These are phyloP conservation scores for Torulaspora gathmanii DNA, from an alignment of 805 yeast genomes.

Conservation along the genomic window DNA sequence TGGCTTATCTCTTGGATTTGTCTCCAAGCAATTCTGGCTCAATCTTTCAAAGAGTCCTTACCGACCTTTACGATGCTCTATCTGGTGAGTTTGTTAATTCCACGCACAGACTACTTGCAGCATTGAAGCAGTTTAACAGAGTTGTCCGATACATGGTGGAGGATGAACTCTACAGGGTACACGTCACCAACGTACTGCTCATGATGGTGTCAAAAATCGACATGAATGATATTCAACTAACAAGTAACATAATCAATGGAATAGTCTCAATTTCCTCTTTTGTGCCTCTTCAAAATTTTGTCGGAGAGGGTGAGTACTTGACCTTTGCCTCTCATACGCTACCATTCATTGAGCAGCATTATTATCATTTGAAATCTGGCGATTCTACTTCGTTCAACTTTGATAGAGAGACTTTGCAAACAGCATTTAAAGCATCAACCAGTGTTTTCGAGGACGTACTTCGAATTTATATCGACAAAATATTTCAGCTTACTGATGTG, in stretches of 20 bases:
- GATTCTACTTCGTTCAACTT: constrained; percentile 34
- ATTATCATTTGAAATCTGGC: constrained; percentile 44
- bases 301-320: constrained; percentile 37
- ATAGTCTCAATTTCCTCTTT: constrained; percentile 67
- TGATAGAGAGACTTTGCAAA: constrained; percentile 45
- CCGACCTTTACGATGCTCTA: constrained; percentile 75
- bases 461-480: constrained; percentile 49
- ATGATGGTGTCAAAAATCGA: constrained; percentile 79
- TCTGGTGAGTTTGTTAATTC: constrained; percentile 60
- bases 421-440: constrained; percentile 68
- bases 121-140: constrained; percentile 62
- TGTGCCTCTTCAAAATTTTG: constrained; percentile 65
- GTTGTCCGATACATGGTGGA: constrained; percentile 62
- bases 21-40: constrained; percentile 41
- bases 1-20: constrained; percentile 61
- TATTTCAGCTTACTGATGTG: constrained; percentile 59
- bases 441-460: constrained; percentile 61
- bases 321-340: constrained; percentile 39
- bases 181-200: constrained; percentile 66
- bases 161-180: constrained; percentile 65
- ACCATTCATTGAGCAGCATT: constrained; percentile 63
- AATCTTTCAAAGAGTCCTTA: constrained; percentile 50
- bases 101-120: constrained; percentile 72
- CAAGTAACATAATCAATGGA: constrained; percentile 61
- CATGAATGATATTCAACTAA: constrained; percentile 74